These are phyloP conservation scores for Solanum tarapatanum DNA, from an alignment of 257 asterid species.

Conservation along the genomic window DNA sequence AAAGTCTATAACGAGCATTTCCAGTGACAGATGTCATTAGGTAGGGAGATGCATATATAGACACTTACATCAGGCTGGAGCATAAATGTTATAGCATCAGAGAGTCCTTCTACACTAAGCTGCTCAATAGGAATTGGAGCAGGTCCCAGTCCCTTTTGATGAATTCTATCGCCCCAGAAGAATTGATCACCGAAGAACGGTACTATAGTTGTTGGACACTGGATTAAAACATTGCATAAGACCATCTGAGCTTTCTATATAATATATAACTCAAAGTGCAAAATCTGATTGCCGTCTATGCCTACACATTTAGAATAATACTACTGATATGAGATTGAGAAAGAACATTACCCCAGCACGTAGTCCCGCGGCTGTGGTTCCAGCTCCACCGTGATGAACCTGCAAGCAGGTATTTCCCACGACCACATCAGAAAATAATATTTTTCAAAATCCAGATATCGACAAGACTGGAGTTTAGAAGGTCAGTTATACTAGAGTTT, in stretches of 20 bases:
- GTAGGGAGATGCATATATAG: not conserved
- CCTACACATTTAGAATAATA: not conserved
- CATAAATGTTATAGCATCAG: conserved; percentile 88
- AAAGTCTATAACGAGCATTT: not conserved
- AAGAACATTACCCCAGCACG: conserved; percentile 70
- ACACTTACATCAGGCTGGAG: conserved; percentile 74
- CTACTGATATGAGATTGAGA: not conserved
- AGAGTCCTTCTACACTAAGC: conserved; percentile 62
- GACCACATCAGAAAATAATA: not conserved
- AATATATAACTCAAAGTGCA: not conserved
- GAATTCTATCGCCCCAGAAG: conserved; percentile 90
- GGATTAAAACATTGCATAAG: conserved; percentile 15
- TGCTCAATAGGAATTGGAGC: conserved; percentile 78
- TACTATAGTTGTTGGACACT: conserved; percentile 96
- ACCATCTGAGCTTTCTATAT: not conserved
- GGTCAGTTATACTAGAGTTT: not conserved
- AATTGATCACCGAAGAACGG: conserved; percentile 97
- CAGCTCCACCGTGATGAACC: conserved; percentile 99
- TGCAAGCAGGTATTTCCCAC: conserved; percentile 13
- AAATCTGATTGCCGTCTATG: not conserved
- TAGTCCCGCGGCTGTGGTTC: conserved; percentile 94
- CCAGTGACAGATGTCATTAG: not conserved
- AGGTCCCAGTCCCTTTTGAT: conserved; percentile 75
- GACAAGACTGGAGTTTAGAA: not conserved
- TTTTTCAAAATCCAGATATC: not conserved